phyloP scores from a whole-genome alignment of 805 yeast genomes.

The Soucietia sequanensis region DNA sequence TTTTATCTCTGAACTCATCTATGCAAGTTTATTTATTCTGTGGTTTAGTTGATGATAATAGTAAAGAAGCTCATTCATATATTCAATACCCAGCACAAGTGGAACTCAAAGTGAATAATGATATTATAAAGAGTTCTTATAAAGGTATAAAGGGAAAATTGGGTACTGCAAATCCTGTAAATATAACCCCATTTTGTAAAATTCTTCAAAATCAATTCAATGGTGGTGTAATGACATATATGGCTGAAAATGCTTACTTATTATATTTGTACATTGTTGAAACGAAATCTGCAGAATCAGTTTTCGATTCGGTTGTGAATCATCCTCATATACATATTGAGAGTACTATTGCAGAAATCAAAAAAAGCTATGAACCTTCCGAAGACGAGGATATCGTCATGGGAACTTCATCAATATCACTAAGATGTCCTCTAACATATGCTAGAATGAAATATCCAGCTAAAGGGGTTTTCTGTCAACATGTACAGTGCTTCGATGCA shows the following conservation, averaged over 20 bases:
- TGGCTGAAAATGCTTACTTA: conserved; percentile 53
- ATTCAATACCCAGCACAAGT: conserved; percentile 71
- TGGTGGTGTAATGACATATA: conserved; percentile 48
- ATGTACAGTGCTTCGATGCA: conserved; percentile 88
- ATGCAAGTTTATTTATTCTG: conserved; percentile 39
- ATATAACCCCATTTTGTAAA: conserved; percentile 52
- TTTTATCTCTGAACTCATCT: not conserved
- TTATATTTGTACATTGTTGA: conserved; percentile 62
- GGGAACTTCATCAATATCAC: conserved; percentile 60
- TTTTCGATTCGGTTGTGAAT: conserved; percentile 21
- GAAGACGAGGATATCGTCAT: conserved; percentile 70
- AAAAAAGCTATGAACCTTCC: conserved; percentile 29
- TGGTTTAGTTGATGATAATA: too few relatives aligned
- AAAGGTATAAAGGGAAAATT: conserved; percentile 74
- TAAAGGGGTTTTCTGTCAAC: conserved; percentile 69
- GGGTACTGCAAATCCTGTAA: conserved; percentile 83
- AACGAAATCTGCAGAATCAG: conserved; percentile 16
- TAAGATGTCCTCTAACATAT: conserved; percentile 79
- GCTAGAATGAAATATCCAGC: conserved; percentile 70
- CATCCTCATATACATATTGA: conserved; percentile 53
- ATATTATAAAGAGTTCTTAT: conserved; percentile 31
- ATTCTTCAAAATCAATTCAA: conserved; percentile 31
- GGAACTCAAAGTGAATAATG: conserved; percentile 65
- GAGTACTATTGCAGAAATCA: conserved; percentile 50
- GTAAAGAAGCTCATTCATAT: too few relatives aligned